Conservation (phyloP, 2,329 filamentous ascomycete species). For the Orbilia quercus region DNA sequence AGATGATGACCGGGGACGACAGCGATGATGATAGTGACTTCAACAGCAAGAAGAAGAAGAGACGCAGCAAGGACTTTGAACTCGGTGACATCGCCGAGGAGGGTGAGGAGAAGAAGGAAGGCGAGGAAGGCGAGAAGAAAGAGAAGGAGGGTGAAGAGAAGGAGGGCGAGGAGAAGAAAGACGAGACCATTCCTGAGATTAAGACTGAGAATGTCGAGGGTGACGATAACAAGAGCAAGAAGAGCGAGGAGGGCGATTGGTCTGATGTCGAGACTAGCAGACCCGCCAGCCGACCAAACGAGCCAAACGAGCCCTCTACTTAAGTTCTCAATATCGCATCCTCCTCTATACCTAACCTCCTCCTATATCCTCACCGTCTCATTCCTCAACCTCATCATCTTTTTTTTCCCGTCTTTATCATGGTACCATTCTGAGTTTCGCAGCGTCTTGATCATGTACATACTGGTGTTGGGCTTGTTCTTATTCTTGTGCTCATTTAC, state of each 20-base stretch:
- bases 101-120: slow-evolving; percentile 49
- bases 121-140: slow-evolving; percentile 33
- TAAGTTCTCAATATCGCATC: slow-evolving; percentile 14
- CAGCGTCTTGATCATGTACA: slow-evolving; percentile 43
- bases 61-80: slow-evolving; percentile 43
- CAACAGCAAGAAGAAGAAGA: slow-evolving; percentile 29
- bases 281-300: slow-evolving; percentile 49
- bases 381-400: not conserved
- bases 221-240: slow-evolving; percentile 56
- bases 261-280: slow-evolving; percentile 56
- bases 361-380: not conserved
- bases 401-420: slow-evolving; percentile 1
- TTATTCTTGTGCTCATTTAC: slow-evolving; percentile 1
- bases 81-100: slow-evolving; percentile 54
- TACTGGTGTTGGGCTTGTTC: slow-evolving; percentile 28
- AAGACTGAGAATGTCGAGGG: slow-evolving; percentile 45
- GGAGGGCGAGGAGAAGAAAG: slow-evolving; percentile 24
- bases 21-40: slow-evolving; percentile 56
- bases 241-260: slow-evolving; percentile 56
- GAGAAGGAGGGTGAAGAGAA: slow-evolving; percentile 2
- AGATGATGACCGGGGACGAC: slow-evolving; percentile 41
- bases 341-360: not conserved
- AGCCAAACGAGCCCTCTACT: slow-evolving; percentile 33
- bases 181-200: slow-evolving; percentile 27
- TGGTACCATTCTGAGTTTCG: slow-evolving; percentile 1